These are phyloP conservation scores for Annona squamosa DNA, from an alignment of 164 flowering plant species.

Conservation along the genomic window DNA sequence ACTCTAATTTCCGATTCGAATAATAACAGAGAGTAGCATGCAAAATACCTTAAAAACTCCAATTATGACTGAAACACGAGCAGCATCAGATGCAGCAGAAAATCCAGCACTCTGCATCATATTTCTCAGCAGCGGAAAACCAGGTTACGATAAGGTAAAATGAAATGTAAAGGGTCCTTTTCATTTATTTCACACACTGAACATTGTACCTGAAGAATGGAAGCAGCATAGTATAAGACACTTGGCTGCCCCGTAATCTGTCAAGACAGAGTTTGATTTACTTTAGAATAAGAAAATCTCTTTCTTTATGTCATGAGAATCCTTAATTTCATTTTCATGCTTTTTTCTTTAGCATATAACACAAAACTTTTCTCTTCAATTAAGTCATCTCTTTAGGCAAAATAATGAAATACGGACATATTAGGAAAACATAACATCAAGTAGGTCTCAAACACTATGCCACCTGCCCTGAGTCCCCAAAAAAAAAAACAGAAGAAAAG, in stretches of 20 bases:
- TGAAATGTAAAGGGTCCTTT: background rate
- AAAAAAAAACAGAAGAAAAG: no score
- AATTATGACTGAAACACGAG: constrained; percentile 76
- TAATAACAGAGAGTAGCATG: background rate
- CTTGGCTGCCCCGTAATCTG: constrained; percentile 99
- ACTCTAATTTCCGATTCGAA: background rate
- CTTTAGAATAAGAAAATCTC: background rate
- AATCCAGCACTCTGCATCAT: constrained; percentile 70
- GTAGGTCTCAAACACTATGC: no score
- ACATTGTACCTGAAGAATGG: constrained; percentile 81
- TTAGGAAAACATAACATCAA: no score
- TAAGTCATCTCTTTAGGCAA: no score
- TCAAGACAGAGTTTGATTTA: constrained; percentile 11
- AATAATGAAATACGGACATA: no score
- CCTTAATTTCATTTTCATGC: no score
- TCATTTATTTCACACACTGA: background rate
- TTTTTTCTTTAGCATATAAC: no score
- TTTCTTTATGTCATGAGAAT: no score
- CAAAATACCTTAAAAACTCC: constrained; percentile 75
- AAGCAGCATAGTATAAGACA: constrained; percentile 90
- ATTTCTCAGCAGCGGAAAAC: background rate
- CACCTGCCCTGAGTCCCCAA: no score
- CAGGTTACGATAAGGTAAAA: background rate
- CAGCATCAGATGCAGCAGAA: constrained; percentile 90
- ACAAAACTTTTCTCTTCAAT: no score